Evolutionary conservation across 2,329 filamentous ascomycete genomes (phyloP).

Genomic region (Epichloe gansuensis): DNA sequence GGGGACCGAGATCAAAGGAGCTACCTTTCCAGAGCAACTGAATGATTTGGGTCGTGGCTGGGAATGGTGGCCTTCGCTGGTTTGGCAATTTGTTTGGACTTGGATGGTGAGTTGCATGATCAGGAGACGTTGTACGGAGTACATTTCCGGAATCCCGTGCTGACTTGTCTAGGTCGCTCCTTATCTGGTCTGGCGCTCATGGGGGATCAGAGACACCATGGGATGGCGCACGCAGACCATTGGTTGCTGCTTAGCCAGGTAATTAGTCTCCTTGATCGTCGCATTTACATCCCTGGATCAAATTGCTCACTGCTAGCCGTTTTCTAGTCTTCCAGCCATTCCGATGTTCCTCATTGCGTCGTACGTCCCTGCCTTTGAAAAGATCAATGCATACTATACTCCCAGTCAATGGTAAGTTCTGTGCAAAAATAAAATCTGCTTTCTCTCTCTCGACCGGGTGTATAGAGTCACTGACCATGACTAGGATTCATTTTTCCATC

Average conservation of each 20-base stretch:
- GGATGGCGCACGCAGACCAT: constrained; percentile 54
- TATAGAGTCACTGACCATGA: background rate
- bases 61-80: constrained; percentile 45
- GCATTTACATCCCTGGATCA: background rate
- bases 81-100: constrained; percentile 43
- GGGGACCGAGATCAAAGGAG: constrained; percentile 20
- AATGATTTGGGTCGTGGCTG: constrained; percentile 33
- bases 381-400: constrained; percentile 39
- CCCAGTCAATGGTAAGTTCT: constrained; percentile 45
- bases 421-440: constrained; percentile 21
- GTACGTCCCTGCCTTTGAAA: constrained; percentile 33
- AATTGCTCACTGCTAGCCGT: background rate
- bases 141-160: background rate
- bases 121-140: no score
- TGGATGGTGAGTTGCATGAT: constrained; percentile 19
- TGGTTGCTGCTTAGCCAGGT: constrained; percentile 31
- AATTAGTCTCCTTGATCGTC: constrained; percentile 6
- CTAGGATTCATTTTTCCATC: constrained; percentile 37
- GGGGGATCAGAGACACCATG: constrained; percentile 47
- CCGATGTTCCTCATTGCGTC: constrained; percentile 52
- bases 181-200: constrained; percentile 44
- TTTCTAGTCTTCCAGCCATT: constrained; percentile 42
- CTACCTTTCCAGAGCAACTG: constrained; percentile 26
- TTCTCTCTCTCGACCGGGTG: constrained; percentile 21
- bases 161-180: constrained; percentile 33